Base-by-base conservation (phyloP, 2,329 filamentous ascomycete species). In the Tolypocladium tundrense region DNA sequence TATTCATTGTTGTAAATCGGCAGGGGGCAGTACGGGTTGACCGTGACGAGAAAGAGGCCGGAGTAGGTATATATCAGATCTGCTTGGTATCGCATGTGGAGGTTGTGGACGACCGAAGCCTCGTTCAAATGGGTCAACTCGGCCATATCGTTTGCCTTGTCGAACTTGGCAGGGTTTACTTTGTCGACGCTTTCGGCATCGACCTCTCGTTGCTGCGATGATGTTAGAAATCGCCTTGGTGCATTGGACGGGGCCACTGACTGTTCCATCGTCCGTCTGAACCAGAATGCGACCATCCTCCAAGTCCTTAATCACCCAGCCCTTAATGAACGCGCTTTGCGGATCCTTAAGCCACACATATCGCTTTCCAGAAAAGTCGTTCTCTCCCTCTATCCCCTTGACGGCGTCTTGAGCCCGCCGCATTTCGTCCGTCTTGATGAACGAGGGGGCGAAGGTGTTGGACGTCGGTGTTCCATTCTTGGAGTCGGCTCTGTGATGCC, bases 61-160 rank as follows among this genome's bases (percentile, higher is more conserved):
- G 94, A 99, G 72, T 99, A 99, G 27, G 94, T 99, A 78, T 95
- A 99, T 65, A 99, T 99, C 60, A 99, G 77, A 74, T 99, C 94
- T 51, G 94, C 84, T 72, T 97, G 91, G 71, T 99, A 99, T 73
- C 94, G 82, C 79, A 90, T 93, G 65, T 96, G 88, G 58, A 99
- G 82, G 70, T 99, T 99, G 76, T 99, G 92, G 55, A 99, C 92
- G 55, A 99, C 94, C 0, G 94, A 97, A 27, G 93, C 90, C 75
- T 99, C 94, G 74, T 99, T 99, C 62, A 99, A 79, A 73, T 99
- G 94, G 7, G 94, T 99, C 68, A 99, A 82, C 72, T 99, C 94
- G 31, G 95, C 94, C 94, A 99, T 99, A 73, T 99, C 95, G 76
- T 95, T 91, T 63, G 93, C 93, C 75, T 97, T 99, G 82, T 99